Evolutionary conservation across 2,329 filamentous ascomycete genomes (phyloP).

Genomic region (Colletotrichum acutatum): DNA sequence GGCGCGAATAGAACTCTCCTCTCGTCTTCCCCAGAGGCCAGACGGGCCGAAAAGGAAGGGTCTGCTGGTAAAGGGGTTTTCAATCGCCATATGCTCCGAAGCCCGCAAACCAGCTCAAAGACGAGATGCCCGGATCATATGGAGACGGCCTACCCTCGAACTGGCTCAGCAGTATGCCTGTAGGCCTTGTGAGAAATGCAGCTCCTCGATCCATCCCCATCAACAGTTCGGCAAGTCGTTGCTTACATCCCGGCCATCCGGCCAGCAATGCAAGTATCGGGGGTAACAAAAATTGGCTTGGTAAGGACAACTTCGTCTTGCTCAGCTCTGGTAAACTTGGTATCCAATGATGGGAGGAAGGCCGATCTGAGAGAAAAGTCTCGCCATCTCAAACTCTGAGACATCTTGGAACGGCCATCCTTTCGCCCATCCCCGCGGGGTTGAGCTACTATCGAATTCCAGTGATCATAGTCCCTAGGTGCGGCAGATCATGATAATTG

Average conservation of each 20-base stretch:
- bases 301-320: not conserved
- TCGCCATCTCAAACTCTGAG: not conserved
- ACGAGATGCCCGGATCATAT: conserved; percentile 18
- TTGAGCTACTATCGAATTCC: not conserved
- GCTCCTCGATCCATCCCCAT: not conserved
- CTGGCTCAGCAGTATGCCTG: not conserved
- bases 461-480: not conserved
- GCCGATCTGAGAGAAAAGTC: not conserved
- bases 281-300: not conserved
- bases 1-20: not conserved
- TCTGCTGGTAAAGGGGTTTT: too few relatives aligned
- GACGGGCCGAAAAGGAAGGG: too few relatives aligned
- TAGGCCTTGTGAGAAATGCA: conserved; percentile 9
- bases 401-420: conserved; percentile 8
- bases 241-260: not conserved
- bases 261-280: conserved; percentile 5
- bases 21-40: not conserved
- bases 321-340: not conserved
- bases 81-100: too few relatives aligned
- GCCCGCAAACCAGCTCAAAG: not conserved
- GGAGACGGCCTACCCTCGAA: not conserved
- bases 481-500: conserved; percentile 2
- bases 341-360: not conserved
- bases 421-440: not conserved
- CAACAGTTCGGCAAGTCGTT: conserved; percentile 4